These are phyloP conservation scores for rapeseed (Brassica napus) DNA, from an alignment of 345 rosid species.

Conservation along the genomic window DNA sequence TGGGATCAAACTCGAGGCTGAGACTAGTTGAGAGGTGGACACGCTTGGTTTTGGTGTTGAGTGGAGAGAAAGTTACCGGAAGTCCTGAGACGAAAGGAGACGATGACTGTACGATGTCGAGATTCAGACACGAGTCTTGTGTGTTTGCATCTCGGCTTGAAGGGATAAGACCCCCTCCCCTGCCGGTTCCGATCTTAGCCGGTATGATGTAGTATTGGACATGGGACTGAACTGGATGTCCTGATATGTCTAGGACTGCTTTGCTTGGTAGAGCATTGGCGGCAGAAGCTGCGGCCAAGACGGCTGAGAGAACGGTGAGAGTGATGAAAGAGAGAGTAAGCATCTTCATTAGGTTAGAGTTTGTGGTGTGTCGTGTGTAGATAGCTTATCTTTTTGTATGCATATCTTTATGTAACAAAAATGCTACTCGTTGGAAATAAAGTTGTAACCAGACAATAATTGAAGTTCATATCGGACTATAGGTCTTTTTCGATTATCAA, in stretches of 20 bases:
- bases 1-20: conserved; percentile 25
- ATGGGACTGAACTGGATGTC: conserved; percentile 14
- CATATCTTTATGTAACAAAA: conserved; percentile 6
- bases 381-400: conserved; percentile 10
- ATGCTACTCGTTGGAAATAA: neutral
- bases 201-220: conserved; percentile 38
- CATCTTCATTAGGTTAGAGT: conserved; percentile 9
- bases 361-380: conserved; percentile 18
- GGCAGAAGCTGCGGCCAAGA: conserved; percentile 14
- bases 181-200: conserved; percentile 27
- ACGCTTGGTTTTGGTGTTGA: conserved; percentile 15
- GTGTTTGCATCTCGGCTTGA: conserved; percentile 13
- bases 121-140: conserved; percentile 27
- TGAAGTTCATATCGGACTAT: neutral
- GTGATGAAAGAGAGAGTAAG: conserved; percentile 21
- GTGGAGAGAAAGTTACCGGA: conserved; percentile 28
- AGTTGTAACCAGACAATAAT: conserved; percentile 3
- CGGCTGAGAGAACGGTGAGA: conserved; percentile 16
- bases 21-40: conserved; percentile 27
- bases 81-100: conserved; percentile 36
- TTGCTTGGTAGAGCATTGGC: neutral
- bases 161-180: conserved; percentile 34
- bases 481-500: neutral
- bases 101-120: conserved; percentile 26
- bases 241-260: conserved; percentile 25